Percentiles rank a stretch among this genome's conserved stretches.
These are phyloP conservation scores for Thermochaetoides dissita DNA, from an alignment of 2,329 filamentous ascomycete species.

Conservation along the genomic window DNA sequence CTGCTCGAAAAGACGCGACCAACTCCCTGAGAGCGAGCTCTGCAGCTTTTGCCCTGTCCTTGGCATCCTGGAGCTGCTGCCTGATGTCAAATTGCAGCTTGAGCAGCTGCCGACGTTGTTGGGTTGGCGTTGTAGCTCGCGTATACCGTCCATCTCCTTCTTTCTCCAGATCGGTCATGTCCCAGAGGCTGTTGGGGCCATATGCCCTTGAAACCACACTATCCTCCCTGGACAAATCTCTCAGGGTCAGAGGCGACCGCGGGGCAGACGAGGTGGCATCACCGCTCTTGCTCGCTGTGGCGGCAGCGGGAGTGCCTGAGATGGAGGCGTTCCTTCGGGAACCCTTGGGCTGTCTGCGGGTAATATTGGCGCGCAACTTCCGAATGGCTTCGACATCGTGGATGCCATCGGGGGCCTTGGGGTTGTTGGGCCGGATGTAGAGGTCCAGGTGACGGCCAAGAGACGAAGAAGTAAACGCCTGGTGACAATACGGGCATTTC, in stretches of 20 bases:
- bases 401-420: slow-evolving; percentile 70
- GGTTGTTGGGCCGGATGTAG: slow-evolving; percentile 88
- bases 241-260: slow-evolving; percentile 25
- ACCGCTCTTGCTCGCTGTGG: slow-evolving; percentile 25
- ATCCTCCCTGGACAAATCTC: slow-evolving; percentile 11
- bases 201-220: slow-evolving; percentile 36
- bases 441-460: slow-evolving; percentile 87
- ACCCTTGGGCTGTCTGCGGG: slow-evolving; percentile 60
- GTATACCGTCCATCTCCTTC: slow-evolving; percentile 1
- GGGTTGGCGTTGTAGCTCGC: too few species aligned
- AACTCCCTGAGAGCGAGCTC: slow-evolving; percentile 77
- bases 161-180: slow-evolving; percentile 49
- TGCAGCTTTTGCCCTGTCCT: slow-evolving; percentile 68
- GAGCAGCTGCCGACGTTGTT: slow-evolving; percentile 27
- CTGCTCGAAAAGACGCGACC: slow-evolving; percentile 65
- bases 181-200: slow-evolving; percentile 51
- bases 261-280: slow-evolving; percentile 22
- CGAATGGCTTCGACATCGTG: slow-evolving; percentile 84
- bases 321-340: too few species aligned
- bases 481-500: slow-evolving; percentile 73
- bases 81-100: slow-evolving; percentile 51
- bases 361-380: slow-evolving; percentile 72
- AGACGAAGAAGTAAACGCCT: slow-evolving; percentile 85
- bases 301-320: slow-evolving; percentile 25
- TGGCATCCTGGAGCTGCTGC: slow-evolving; percentile 51